Evolutionary conservation across 2,329 filamentous ascomycete species (phyloP), one percentile per base, ranked within the genome.

Genomic region (Aspergillus arachidicola): DNA sequence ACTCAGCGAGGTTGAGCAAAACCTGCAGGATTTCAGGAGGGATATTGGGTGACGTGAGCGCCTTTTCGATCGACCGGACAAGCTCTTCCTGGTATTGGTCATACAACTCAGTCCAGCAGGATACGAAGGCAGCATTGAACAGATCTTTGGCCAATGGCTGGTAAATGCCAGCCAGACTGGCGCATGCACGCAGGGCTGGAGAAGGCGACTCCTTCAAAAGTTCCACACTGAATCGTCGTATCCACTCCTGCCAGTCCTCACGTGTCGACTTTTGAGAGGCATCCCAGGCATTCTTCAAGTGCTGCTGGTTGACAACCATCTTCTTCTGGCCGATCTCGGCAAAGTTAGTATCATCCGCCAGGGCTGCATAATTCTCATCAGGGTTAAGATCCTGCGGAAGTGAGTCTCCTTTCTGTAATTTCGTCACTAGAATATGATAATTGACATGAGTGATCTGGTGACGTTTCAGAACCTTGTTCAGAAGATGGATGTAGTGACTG

Each of bases 241-340:
- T 93, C 95, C 95, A 99, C 77, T 99, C 95, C 72, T 97, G 92
- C 95, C 95, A 99, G 79, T 99, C 95, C 75, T 99, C 95, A 72
- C 94, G 93, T 11, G 95, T 99, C 0, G 94, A 97, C 75, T 97
- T 97, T 64, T 96, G 93, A 63, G 91, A 93, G 0, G 96, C 95
- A 71, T 98, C 95, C 95, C 95, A 99, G 0, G 96, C 95, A 67
- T 91, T 91, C 79, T 98, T 97, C 26, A 99, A 83, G 82, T 99
- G 96, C 67, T 98, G 94, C 57, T 97, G 93, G 70, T 99, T 99
- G 78, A 98, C 94, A 65, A 96, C 93, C 38, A 98, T 85, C 79
- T 98, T 98, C 83, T 97, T 97, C 14, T 91, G 92, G 1, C 90
- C 89, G 51, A 96, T 90, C 68, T 98, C 94, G 0, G 91, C 88